Conservation (phyloP, 192 early-diverging fungal species). For the Coemansia asiatica region DNA sequence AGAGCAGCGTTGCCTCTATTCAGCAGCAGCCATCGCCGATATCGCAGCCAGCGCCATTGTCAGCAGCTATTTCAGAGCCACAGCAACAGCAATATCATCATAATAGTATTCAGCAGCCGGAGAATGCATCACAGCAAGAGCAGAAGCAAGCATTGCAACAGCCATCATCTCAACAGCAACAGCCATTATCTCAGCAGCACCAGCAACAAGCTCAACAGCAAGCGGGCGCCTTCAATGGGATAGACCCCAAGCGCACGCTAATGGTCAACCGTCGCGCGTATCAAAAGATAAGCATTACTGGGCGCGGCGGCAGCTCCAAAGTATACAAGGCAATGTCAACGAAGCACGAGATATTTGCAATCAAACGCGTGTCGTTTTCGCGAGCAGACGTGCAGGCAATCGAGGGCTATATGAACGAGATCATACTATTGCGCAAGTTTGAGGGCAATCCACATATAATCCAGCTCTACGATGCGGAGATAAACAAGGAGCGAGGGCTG, state of each 20-base stretch:
- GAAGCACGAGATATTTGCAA: constrained; percentile 66
- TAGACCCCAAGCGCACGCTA: constrained; percentile 45
- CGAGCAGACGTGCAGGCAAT: constrained; percentile 63
- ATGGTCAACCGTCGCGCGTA: constrained; percentile 54
- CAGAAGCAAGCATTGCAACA: not conserved
- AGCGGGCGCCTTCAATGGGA: constrained; percentile 2
- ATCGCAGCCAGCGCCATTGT: constrained; percentile 5
- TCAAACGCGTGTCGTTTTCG: constrained; percentile 82
- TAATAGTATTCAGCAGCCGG: too few relatives aligned
- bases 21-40: constrained; percentile 16
- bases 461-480: constrained; percentile 73
- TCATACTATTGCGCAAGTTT: constrained; percentile 70
- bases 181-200: constrained; percentile 4
- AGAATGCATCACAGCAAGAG: not conserved
- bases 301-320: constrained; percentile 84
- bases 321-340: constrained; percentile 83
- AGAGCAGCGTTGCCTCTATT: not conserved
- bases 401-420: constrained; percentile 83
- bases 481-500: constrained; percentile 60
- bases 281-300: constrained; percentile 61
- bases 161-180: constrained; percentile 8
- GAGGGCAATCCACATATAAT: constrained; percentile 72
- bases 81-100: too few relatives aligned
- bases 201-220: constrained; percentile 2
- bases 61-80: not conserved